Evolutionary conservation across 352 stramenopile species (phyloP).

Genomic region (Pythium sp.): DNA sequence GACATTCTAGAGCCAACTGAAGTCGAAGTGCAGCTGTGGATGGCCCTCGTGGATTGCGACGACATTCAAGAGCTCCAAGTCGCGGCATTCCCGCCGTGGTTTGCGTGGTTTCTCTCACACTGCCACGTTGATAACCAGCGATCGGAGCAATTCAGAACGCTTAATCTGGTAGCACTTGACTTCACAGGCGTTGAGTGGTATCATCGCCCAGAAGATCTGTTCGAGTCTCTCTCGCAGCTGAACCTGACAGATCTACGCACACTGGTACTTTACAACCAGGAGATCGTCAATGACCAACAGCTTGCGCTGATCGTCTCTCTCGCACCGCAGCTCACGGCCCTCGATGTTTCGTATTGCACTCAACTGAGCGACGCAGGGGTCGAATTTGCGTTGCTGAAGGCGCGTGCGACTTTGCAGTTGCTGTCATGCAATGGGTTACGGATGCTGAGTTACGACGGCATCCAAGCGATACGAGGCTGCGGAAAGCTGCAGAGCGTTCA

Average conservation of each 20-base stretch:
- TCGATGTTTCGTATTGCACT: constrained; percentile 14
- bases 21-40: constrained; percentile 7
- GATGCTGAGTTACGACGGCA: constrained; percentile 1
- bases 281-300: constrained; percentile 7
- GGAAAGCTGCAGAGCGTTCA: constrained; percentile 13
- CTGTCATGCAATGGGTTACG: constrained; percentile 17
- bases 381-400: neutral
- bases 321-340: neutral
- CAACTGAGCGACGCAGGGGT: constrained; percentile 8
- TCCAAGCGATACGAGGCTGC: constrained; percentile 15
- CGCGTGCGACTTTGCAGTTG: constrained; percentile 3
- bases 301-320: constrained; percentile 2
- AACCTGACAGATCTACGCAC: neutral
- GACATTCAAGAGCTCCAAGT: constrained; percentile 8
- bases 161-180: neutral
- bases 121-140: neutral
- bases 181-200: constrained; percentile 16
- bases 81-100: constrained; percentile 11
- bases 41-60: neutral
- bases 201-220: constrained; percentile 1
- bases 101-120: constrained; percentile 11
- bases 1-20: neutral
- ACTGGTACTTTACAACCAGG: constrained; percentile 11
- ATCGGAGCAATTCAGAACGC: neutral
- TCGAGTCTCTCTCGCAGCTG: neutral